These are phyloP conservation scores for Hemileccinum impolitum DNA, from an alignment of 768 basidiomycete species.

Conservation along the genomic window DNA sequence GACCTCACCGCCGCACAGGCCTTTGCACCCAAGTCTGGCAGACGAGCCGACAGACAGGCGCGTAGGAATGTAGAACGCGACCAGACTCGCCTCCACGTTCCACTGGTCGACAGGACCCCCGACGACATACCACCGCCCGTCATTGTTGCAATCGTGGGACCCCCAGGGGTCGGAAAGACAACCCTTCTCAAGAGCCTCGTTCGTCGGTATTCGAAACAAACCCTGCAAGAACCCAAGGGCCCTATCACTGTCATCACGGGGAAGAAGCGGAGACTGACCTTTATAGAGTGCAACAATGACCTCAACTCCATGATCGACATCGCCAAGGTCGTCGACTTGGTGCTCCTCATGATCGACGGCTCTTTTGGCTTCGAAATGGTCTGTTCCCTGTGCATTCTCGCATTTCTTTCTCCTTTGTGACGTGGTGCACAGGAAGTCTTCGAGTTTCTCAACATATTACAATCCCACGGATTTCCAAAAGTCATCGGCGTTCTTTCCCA, in stretches of 20 bases:
- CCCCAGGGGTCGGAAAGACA: slow-evolving; percentile 95
- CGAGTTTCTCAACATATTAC: slow-evolving; percentile 96
- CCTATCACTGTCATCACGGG: slow-evolving; percentile 94
- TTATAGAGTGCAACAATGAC: slow-evolving; percentile 97
- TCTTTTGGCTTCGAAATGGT: slow-evolving; percentile 99
- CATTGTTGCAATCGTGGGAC: slow-evolving; percentile 92
- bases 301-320: slow-evolving; percentile 98
- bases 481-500: slow-evolving; percentile 96
- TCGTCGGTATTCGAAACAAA: slow-evolving; percentile 91
- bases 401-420: background rate
- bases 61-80: slow-evolving; percentile 89
- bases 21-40: slow-evolving; percentile 89
- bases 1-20: slow-evolving; percentile 43
- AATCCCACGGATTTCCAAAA: slow-evolving; percentile 97
- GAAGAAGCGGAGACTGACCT: slow-evolving; percentile 90
- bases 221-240: slow-evolving; percentile 82
- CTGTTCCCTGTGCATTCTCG: slow-evolving; percentile 19
- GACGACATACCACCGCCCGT: slow-evolving; percentile 90
- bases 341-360: slow-evolving; percentile 96
- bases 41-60: slow-evolving; percentile 84
- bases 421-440: slow-evolving; percentile 80
- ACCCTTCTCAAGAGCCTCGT: slow-evolving; percentile 91
- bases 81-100: slow-evolving; percentile 94
- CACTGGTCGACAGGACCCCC: slow-evolving; percentile 91
- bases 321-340: slow-evolving; percentile 93